Conservation (phyloP, 2,329 filamentous ascomycete species). For the Monosporascus sp. region DNA sequence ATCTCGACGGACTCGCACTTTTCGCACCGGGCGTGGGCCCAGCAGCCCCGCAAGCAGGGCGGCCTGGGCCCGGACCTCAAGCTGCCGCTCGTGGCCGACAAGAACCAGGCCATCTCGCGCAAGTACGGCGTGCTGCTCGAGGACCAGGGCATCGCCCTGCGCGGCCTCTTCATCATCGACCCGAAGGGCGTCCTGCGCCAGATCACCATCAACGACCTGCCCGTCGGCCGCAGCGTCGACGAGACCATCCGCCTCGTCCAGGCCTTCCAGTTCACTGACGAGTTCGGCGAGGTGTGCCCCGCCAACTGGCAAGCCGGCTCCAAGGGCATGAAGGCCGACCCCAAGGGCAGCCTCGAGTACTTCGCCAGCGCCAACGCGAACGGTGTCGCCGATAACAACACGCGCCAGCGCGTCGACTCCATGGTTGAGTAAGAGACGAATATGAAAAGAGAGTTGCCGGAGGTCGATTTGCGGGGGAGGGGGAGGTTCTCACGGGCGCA, state of each 20-base stretch:
- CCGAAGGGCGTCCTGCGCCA: slow-evolving; percentile 55
- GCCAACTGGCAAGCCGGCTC: slow-evolving; percentile 44
- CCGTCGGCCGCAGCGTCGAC: slow-evolving; percentile 59
- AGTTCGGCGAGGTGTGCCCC: slow-evolving; percentile 70
- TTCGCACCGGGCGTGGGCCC: slow-evolving; percentile 52
- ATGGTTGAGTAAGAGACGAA: slow-evolving; percentile 13
- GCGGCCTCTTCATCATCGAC: slow-evolving; percentile 63
- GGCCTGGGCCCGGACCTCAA: slow-evolving; percentile 55
- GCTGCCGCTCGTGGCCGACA: slow-evolving; percentile 58
- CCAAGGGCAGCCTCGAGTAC: slow-evolving; percentile 46
- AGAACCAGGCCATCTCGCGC: slow-evolving; percentile 53
- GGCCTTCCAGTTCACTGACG: slow-evolving; percentile 78
- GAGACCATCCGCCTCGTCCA: slow-evolving; percentile 62
- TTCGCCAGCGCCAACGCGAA: slow-evolving; percentile 27
- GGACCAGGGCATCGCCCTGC: slow-evolving; percentile 57
- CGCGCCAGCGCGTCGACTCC: slow-evolving; percentile 8
- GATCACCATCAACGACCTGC: slow-evolving; percentile 62
- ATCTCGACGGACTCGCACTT: slow-evolving; percentile 58
- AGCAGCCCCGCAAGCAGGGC: slow-evolving; percentile 53
- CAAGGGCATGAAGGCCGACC: slow-evolving; percentile 47
- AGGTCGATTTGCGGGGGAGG: no score
- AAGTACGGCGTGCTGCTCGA: slow-evolving; percentile 61
- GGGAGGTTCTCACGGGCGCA: no score
- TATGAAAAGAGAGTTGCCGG: no score
- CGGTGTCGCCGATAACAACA: slow-evolving; percentile 29